These are phyloP conservation scores for Tricladium varicosporioides DNA, from an alignment of 2,329 filamentous ascomycete genomes.

Conservation along the genomic window DNA sequence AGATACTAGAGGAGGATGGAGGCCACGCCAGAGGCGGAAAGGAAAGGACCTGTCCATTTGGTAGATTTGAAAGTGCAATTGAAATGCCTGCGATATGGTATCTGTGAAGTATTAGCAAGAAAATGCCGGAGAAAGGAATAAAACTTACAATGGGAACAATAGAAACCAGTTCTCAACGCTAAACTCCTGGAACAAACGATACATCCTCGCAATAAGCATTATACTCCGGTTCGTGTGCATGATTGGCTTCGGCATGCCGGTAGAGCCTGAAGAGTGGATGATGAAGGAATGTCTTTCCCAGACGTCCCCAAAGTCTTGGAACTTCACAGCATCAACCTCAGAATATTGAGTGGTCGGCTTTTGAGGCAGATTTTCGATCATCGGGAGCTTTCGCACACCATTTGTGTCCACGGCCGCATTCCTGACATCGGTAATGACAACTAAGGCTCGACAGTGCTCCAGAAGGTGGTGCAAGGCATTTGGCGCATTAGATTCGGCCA, in stretches of 20 bases:
- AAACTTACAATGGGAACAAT: constrained; percentile 32
- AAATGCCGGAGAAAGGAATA: neutral
- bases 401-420: constrained; percentile 23
- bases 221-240: constrained; percentile 35
- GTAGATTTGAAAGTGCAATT: constrained; percentile 32
- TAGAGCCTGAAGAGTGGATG: constrained; percentile 33
- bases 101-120: constrained; percentile 14
- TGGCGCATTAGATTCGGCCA: constrained; percentile 32
- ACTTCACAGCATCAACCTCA: constrained; percentile 27
- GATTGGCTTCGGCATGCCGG: constrained; percentile 33
- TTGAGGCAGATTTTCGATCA: constrained; percentile 24
- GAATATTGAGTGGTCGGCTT: neutral
- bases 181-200: constrained; percentile 34
- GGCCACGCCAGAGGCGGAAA: constrained; percentile 34
- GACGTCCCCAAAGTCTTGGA: constrained; percentile 29
- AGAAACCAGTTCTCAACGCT: constrained; percentile 35
- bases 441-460: constrained; percentile 26
- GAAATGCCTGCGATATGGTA: constrained; percentile 34
- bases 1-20: constrained; percentile 28
- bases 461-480: constrained; percentile 30
- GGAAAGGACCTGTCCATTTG: constrained; percentile 32
- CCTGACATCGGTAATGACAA: constrained; percentile 30
- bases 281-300: constrained; percentile 35
- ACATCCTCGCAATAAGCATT: constrained; percentile 36
- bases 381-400: constrained; percentile 20